Conservation (phyloP, 2,329 filamentous ascomycete species). For the Ceratocystis huliohia region DNA sequence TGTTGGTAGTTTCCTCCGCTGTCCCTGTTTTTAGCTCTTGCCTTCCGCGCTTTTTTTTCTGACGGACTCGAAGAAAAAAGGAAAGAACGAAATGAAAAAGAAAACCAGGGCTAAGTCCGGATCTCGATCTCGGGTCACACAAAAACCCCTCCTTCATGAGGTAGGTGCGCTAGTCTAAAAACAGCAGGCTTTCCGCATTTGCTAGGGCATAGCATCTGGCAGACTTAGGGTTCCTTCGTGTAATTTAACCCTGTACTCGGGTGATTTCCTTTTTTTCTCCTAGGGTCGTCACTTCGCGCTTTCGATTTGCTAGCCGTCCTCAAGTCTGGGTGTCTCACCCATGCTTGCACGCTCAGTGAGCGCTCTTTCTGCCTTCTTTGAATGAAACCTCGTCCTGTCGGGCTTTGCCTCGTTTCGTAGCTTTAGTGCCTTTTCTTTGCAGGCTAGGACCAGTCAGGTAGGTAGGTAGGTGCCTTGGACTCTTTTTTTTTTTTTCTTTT, state of each 20-base stretch:
- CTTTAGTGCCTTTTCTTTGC: background rate
- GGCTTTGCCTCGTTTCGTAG: constrained; percentile 1
- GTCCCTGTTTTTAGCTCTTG: background rate
- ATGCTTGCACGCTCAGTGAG: background rate
- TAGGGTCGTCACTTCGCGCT: background rate
- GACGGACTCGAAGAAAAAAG: background rate
- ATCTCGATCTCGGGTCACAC: constrained; percentile 6
- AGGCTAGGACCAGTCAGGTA: background rate
- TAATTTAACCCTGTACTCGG: background rate
- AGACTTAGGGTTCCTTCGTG: background rate
- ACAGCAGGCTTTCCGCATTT: background rate
- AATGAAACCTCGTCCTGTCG: background rate
- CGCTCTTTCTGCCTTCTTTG: background rate
- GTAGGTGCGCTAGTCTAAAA: background rate
- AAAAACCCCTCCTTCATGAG: background rate
- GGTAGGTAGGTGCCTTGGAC: background rate
- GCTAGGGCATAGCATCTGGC: background rate
- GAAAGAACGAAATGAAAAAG: background rate
- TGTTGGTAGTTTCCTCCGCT: background rate
- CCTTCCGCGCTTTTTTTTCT: background rate
- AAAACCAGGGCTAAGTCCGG: background rate
- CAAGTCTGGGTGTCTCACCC: background rate
- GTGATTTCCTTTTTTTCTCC: background rate
- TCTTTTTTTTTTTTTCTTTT: background rate
- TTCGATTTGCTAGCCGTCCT: background rate